Evolutionary conservation across 805 yeast species (phyloP).

Genomic region (Helenozyma baotianmanensis): DNA sequence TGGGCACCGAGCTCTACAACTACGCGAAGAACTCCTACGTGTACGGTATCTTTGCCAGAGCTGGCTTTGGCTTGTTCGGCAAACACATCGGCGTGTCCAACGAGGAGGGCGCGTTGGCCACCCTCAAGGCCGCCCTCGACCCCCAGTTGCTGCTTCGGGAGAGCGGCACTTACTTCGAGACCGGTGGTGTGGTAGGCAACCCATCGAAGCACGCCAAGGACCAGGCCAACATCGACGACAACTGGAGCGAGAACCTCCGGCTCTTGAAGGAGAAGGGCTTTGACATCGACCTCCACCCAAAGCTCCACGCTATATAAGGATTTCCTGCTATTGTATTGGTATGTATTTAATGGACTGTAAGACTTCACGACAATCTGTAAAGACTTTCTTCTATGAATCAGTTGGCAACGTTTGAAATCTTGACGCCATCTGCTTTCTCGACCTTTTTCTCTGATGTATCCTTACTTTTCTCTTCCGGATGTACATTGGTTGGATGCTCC

Average conservation of each 20-base stretch:
- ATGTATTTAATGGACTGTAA: not conserved
- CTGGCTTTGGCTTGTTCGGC: slow-evolving; percentile 12
- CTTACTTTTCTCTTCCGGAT: too few relatives aligned
- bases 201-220: slow-evolving; percentile 24
- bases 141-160: slow-evolving; percentile 17
- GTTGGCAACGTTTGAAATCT: too few relatives aligned
- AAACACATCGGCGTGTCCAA: slow-evolving; percentile 22
- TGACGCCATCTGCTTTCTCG: too few relatives aligned
- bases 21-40: slow-evolving; percentile 23
- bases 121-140: slow-evolving; percentile 33
- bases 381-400: too few relatives aligned
- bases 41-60: slow-evolving; percentile 18
- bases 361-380: too few relatives aligned
- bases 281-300: slow-evolving; percentile 1
- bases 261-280: slow-evolving; percentile 18
- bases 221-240: slow-evolving; percentile 16
- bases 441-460: too few relatives aligned
- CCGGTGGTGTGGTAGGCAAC: slow-evolving; percentile 26
- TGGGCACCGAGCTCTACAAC: slow-evolving; percentile 30
- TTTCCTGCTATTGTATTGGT: too few relatives aligned
- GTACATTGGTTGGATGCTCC: too few relatives aligned
- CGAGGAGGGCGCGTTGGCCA: slow-evolving; percentile 33
- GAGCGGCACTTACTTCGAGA: slow-evolving; percentile 27
- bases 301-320: too few relatives aligned
- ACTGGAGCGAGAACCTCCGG: slow-evolving; percentile 27